phyloP scores from a whole-genome alignment of 2,329 filamentous ascomycete genomes.

The Paraconiothyrium brasiliense region DNA sequence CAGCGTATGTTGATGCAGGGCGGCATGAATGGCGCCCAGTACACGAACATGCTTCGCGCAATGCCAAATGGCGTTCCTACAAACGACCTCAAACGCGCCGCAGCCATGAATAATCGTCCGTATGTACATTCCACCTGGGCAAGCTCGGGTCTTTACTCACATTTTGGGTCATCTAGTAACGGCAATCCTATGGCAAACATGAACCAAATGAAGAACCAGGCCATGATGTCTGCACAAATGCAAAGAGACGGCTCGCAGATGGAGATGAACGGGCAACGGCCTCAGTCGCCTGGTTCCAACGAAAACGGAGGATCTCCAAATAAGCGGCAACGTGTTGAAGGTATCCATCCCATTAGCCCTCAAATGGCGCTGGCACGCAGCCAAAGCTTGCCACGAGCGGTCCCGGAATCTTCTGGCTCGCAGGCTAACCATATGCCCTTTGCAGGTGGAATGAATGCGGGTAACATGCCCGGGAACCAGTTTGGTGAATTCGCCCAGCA shows the following conservation, averaged over 20 bases:
- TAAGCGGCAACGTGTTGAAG: constrained; percentile 85
- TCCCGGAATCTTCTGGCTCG: constrained; percentile 62
- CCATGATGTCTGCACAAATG: constrained; percentile 78
- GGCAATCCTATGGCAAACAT: constrained; percentile 69
- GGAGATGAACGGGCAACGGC: constrained; percentile 80
- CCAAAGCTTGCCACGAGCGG: constrained; percentile 29
- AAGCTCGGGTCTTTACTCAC: background rate
- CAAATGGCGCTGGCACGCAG: constrained; percentile 29
- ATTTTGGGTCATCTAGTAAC: constrained; percentile 26
- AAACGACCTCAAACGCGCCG: constrained; percentile 75
- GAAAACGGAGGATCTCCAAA: constrained; percentile 93
- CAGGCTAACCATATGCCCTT: constrained; percentile 68
- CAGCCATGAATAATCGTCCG: constrained; percentile 82
- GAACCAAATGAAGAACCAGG: constrained; percentile 62
- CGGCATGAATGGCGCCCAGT: constrained; percentile 63
- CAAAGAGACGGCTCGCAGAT: constrained; percentile 87
- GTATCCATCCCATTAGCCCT: constrained; percentile 45
- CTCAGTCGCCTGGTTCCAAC: constrained; percentile 81
- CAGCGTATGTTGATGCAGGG: constrained; percentile 76
- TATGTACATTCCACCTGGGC: constrained; percentile 54
- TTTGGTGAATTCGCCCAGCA: constrained; percentile 71
- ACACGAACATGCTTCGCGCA: constrained; percentile 74
- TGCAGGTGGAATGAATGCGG: constrained; percentile 78
- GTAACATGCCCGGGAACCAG: constrained; percentile 77
- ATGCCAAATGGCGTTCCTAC: constrained; percentile 67